Base-by-base conservation (phyloP, 2,329 filamentous ascomycete genomes). In the Thermochaetoides dissita region DNA sequence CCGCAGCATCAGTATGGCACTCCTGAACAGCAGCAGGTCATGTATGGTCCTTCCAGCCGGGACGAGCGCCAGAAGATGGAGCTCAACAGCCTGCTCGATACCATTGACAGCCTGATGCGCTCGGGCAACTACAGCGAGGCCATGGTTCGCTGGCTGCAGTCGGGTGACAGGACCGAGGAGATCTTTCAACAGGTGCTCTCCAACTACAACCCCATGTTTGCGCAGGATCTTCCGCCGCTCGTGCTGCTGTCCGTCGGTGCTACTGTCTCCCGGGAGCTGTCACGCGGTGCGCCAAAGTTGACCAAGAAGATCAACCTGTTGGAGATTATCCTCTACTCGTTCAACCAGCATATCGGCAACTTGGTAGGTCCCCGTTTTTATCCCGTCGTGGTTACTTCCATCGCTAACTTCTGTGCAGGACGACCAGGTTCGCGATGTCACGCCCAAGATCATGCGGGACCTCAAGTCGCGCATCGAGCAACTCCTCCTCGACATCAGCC, bases 61-160 rank as follows among this genome's bases (percentile, higher is more conserved):
- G 66, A 51, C 52, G 67, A 53, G 29, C 55, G 51, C 12, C 69
- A 72, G 50, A 68, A 76, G 38, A 49, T 64, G 6, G 79, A 85
- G 53, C 62, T 76, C 40, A 63, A 70, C 34, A 63, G 67, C 39
- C 61, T 68, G 40, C 68, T 81, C 17, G 67, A 73, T 11, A 63
- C 68, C 24, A 78, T 89, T 45, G 75, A 77, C 39, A 61, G 66
- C 38, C 63, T 77, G 36, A 76, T 91, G 61, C 66, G 70, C 32
- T 67, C 72, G 30, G 74, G 73, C 17, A 70, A 73, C 32, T 70
- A 72, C 43, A 77, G 82, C 53, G 70, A 74, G 41, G 79, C 74
- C 35, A 69, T 79, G 56, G 69, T 81, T 43, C 71, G 72, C 46
- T 82, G 78, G 78, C 71, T 82, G 43, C 78, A 83, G 59, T 71